These are phyloP conservation scores for Sporothrix brasiliensis DNA, from an alignment of 2,329 filamentous ascomycete genomes.

Conservation along the genomic window DNA sequence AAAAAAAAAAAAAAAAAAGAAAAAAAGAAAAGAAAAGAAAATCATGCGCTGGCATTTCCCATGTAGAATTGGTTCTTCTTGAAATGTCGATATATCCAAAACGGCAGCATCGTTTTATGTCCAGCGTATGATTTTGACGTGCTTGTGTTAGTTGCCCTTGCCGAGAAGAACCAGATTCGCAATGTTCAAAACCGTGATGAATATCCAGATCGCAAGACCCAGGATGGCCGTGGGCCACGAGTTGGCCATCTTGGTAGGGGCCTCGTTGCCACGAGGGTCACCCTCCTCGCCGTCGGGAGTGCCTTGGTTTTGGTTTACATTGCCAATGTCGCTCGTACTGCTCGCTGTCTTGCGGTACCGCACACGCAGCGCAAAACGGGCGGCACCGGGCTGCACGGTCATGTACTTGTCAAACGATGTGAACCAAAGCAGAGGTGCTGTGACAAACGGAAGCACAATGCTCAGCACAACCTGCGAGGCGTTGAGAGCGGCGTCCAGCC, in stretches of 20 bases:
- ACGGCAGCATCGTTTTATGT: too few species aligned
- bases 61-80: too few species aligned
- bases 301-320: constrained; percentile 34
- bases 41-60: too few species aligned
- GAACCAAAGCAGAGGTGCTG: constrained; percentile 81
- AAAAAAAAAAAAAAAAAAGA: too few species aligned
- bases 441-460: constrained; percentile 79
- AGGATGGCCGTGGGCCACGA: constrained; percentile 64
- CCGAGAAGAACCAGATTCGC: constrained; percentile 71
- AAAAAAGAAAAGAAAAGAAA: too few species aligned
- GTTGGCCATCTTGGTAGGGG: constrained; percentile 68
- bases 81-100: too few species aligned
- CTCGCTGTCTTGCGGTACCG: constrained; percentile 19
- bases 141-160: constrained; percentile 4
- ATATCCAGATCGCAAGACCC: constrained; percentile 65
- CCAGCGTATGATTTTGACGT: too few species aligned
- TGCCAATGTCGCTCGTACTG: constrained; percentile 38
- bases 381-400: constrained; percentile 62
- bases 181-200: constrained; percentile 78
- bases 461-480: constrained; percentile 78
- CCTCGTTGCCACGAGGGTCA: background rate
- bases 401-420: constrained; percentile 79
- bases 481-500: constrained; percentile 71
- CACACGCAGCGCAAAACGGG: constrained; percentile 41
- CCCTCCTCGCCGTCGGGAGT: constrained; percentile 24